Evolutionary conservation across 345 rosid species (phyloP), one percentile per base, ranked within the genome.

Genomic region (Diplotaxis tenuifolia): DNA sequence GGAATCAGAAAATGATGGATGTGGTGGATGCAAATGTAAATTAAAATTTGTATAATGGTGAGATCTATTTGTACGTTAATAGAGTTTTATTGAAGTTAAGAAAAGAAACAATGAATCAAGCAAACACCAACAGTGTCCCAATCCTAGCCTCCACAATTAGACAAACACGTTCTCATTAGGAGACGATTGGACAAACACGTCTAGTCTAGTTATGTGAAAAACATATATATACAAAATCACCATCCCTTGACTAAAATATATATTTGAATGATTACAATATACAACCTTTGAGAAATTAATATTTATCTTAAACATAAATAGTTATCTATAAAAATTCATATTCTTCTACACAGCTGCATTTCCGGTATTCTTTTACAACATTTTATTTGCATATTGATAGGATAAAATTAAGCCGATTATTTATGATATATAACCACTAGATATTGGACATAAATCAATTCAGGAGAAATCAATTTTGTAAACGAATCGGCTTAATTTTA

Each of bases 71-170:
- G 20, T 34, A 36, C 18, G 29, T 72, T 10, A 19, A 34, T 62
- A 1, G 0, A 14, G 2, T 72, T 59, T 49, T 32, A 52, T 11
- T 11, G 34, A 62, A 62, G 34, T 32, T 2, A 6, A 10, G 6
- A 16, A 62, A 6, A 10, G 6, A 16, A 62, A 71, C 8, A 34
- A 7, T 52, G 62, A 50, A 62, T 16, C 61, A 34, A 32, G 53
- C 53, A 71, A 53, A 53, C 28, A 53, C 34, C 50, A 31, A 10
- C 8, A 34, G 7, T 52, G 54, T 23, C 54, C 67, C 40, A 60
- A 31, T 70, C 15, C 5, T 72, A 53, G 54, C 54, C 40, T 72
- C 14, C 11, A 52, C 62, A 18, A 62, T 19, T 52, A 64, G 68
- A 25, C 54, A 62, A 45, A 59, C 49, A 59, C 59, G 22, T 62